phyloP scores from a whole-genome alignment of 768 basidiomycete genomes.

The Termitomyces sp. region DNA sequence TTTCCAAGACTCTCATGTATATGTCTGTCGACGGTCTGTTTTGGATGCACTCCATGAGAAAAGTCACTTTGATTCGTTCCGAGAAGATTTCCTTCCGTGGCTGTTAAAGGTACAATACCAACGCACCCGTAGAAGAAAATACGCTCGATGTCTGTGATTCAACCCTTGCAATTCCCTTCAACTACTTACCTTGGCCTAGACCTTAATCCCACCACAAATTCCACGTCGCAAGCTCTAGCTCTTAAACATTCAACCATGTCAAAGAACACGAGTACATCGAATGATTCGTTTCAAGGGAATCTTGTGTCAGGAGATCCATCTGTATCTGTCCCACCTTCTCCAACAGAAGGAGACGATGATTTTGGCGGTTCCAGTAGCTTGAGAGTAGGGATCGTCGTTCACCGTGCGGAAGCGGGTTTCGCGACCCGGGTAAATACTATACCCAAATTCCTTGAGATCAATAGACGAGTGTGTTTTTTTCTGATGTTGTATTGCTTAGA shows the following conservation, averaged over 20 bases:
- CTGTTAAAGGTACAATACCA: slow-evolving; percentile 84
- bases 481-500: background rate
- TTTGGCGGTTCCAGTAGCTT: slow-evolving; percentile 39
- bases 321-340: slow-evolving; percentile 43
- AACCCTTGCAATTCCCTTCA: background rate
- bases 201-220: slow-evolving; percentile 40
- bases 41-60: slow-evolving; percentile 71
- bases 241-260: slow-evolving; percentile 58
- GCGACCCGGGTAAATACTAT: slow-evolving; percentile 76
- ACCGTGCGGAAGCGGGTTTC: slow-evolving; percentile 48
- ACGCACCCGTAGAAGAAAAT: slow-evolving; percentile 53
- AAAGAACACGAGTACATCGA: slow-evolving; percentile 18
- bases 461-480: slow-evolving; percentile 59
- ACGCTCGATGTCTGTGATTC: slow-evolving; percentile 43
- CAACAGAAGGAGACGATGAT: slow-evolving; percentile 35
- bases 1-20: slow-evolving; percentile 86
- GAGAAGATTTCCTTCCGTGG: slow-evolving; percentile 93
- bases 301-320: slow-evolving; percentile 24
- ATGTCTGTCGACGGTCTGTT: slow-evolving; percentile 75
- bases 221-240: slow-evolving; percentile 44
- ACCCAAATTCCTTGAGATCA: slow-evolving; percentile 73
- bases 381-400: slow-evolving; percentile 61
- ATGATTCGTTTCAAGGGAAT: slow-evolving; percentile 5
- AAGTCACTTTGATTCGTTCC: slow-evolving; percentile 71
- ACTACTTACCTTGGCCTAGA: slow-evolving; percentile 26